Conservation (phyloP, 352 stramenopile genomes). For the Blastocystis hominis region DNA sequence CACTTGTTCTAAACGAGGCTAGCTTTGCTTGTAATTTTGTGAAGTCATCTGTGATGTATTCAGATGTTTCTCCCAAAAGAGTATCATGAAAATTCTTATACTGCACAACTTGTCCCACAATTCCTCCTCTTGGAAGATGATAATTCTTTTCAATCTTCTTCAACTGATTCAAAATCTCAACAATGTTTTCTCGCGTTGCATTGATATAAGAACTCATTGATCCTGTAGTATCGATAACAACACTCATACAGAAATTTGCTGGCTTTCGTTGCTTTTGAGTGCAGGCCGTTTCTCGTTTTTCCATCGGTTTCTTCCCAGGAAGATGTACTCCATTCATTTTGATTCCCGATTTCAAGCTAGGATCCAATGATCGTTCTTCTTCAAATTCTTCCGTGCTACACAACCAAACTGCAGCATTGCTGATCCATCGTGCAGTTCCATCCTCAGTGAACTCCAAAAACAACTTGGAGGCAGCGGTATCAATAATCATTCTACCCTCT, state of each 20-base stretch:
- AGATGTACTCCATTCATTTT: too few species aligned
- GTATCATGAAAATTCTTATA: background rate
- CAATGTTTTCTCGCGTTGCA: background rate
- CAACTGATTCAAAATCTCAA: background rate
- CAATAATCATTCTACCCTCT: conserved; percentile 47
- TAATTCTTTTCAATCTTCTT: background rate
- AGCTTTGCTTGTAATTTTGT: background rate
- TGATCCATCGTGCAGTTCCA: too few species aligned
- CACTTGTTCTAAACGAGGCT: background rate
- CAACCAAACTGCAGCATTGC: too few species aligned
- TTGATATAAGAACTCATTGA: conserved; percentile 1
- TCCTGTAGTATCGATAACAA: background rate
- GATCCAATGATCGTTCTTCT: background rate
- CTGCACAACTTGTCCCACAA: background rate
- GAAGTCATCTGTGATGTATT: background rate
- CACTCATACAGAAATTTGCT: background rate
- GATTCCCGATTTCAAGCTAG: too few species aligned
- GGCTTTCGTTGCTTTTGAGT: too few species aligned
- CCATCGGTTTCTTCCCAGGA: too few species aligned
- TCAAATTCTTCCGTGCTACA: too few species aligned
- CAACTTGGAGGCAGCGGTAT: background rate
- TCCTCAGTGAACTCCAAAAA: too few species aligned
- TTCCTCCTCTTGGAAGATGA: background rate
- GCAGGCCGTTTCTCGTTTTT: too few species aligned
- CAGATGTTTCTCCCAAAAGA: too few species aligned